Base-by-base conservation (phyloP, 305 asterid species). In the Caryopteris hybrid region DNA sequence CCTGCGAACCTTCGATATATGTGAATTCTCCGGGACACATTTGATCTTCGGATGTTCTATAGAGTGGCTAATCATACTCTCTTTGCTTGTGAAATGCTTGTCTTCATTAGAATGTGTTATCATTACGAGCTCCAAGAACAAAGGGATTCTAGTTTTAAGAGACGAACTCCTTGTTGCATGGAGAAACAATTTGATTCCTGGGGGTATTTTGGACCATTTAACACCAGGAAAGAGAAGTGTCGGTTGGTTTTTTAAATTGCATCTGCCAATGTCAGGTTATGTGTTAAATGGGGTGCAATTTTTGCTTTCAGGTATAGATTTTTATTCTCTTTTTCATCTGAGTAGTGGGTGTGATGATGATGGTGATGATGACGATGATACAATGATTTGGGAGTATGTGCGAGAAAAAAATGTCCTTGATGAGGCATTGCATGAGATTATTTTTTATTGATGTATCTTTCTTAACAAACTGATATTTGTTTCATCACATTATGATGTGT, bases 211-310 rank as follows among this genome's bases (percentile, higher is more conserved):
- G 29, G 13, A 33, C 20, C 21, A 47, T 48, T 36, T 33, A 9
- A 34, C 8, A 1, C 31, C 31, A 1, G 20, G 36, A 17, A 1
- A 2, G 3, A 5, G 4, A 6, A 13, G 20, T 0, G 0, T 0
- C 7, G 66, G 74, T 47, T n/a, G 23, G 59, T 0, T 67, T 0
- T 7, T 21, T 3, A 21, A 45, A 21, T 13, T 76, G 72, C 42
- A 2, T 5, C 36, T 77, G 65, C 78, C 81, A 14, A 0, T 14
- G 7, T 33, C 62, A 20, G 65, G 75, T 33, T 68, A 47, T 29
- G 2, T 38, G 64, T 31, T 77, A 71, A 50, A 42, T 10, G 55
- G 34, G 7, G 69, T 63, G 75, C 12, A 6, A 11, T 18, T 38
- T 11, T 13, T 25, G 69, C 16, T 68, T 13, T 46, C 8, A 20